These are phyloP conservation scores for Penium margaritaceum DNA, from an alignment of 139 green algal genomes.

Conservation along the genomic window DNA sequence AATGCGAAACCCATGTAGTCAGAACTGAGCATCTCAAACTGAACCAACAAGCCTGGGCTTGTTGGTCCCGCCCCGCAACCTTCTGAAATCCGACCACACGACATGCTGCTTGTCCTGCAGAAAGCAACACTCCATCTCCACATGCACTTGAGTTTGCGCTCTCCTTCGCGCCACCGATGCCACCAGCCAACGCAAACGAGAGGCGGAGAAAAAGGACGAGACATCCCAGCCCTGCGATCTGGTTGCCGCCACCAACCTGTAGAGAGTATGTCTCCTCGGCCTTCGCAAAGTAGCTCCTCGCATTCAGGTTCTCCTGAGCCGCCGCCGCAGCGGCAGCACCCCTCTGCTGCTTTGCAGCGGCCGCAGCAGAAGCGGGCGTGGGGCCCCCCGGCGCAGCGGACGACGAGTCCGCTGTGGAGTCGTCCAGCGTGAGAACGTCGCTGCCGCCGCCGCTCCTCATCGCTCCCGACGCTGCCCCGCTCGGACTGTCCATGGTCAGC, in stretches of 20 bases:
- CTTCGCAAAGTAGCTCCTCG: constrained; percentile 34
- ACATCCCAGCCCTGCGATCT: not conserved
- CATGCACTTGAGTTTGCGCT: not conserved
- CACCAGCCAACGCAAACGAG: too few species aligned
- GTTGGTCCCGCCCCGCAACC: not conserved
- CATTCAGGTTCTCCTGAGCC: not conserved
- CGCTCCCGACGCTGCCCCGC: too few species aligned
- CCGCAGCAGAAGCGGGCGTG: too few species aligned
- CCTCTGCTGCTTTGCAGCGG: too few species aligned
- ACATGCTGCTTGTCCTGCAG: not conserved
- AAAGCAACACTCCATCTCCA: not conserved
- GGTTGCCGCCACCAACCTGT: constrained; percentile 14
- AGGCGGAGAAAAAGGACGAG: not conserved
- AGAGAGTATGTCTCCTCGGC: constrained; percentile 36
- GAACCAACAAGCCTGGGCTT: not conserved
- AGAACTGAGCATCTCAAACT: not conserved
- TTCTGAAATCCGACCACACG: not conserved
- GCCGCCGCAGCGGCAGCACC: too few species aligned
- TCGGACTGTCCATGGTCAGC: too few species aligned
- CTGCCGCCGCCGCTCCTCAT: too few species aligned
- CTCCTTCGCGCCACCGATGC: too few species aligned
- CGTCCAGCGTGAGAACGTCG: too few species aligned
- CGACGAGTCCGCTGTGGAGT: too few species aligned
- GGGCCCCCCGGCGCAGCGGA: too few species aligned
- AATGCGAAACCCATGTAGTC: not conserved